Percentiles rank a stretch among this genome's conserved stretches.
Evolutionary conservation across 371 early-diverging fungal genomes (phyloP).

Genomic region (Batkoa obscura): DNA sequence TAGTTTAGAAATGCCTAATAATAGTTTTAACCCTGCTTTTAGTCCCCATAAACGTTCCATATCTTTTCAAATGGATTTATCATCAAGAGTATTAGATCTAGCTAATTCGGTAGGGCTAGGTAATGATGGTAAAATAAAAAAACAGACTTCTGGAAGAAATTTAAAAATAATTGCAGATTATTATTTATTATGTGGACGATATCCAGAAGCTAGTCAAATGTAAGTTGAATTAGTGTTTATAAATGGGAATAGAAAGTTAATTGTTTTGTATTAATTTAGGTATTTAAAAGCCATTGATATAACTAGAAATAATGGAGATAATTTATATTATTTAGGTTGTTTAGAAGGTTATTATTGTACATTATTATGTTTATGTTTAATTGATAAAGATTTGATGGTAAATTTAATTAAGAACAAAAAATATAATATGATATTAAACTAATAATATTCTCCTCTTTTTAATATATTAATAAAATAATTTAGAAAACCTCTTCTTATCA

Average conservation of each 20-base stretch:
- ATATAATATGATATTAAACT: too few species aligned
- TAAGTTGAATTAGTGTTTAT: not conserved
- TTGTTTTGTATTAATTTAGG: not conserved
- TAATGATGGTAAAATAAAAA: not conserved
- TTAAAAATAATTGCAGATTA: not conserved
- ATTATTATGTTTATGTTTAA: not conserved
- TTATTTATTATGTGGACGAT: not conserved
- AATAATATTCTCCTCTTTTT: not conserved
- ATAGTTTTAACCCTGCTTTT: not conserved
- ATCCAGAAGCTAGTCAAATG: not conserved
- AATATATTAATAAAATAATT: too few species aligned
- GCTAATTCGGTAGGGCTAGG: not conserved
- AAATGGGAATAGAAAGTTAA: too few species aligned
- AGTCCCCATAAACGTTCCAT: not conserved
- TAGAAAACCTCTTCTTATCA: not conserved
- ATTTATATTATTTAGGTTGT: not conserved
- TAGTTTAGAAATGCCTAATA: not conserved
- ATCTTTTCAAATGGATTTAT: not conserved
- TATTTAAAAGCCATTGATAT: not conserved
- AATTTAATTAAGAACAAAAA: too few species aligned
- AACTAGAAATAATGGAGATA: not conserved
- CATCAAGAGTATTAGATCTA: not conserved
- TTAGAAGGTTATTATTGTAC: constrained; percentile 4
- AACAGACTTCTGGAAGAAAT: not conserved
- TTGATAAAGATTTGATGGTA: not conserved